Percentiles rank a stretch among this genome's conserved stretches.
These are phyloP conservation scores for Termitomyces sp. DNA, from an alignment of 768 basidiomycete genomes.

Conservation along the genomic window DNA sequence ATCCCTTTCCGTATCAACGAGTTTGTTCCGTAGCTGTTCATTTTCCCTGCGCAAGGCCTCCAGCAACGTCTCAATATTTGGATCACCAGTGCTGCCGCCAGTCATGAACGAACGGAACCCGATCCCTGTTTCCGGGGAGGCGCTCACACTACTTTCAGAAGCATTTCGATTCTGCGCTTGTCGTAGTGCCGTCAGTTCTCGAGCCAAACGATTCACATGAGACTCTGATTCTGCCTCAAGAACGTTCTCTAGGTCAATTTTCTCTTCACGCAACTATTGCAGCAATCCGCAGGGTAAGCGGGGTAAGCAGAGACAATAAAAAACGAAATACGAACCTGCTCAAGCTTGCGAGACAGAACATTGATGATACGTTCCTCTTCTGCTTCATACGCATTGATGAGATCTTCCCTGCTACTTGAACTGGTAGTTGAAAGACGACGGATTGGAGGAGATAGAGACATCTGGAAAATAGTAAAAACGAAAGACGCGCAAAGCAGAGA, in stretches of 20 bases:
- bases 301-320: background rate
- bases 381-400: slow-evolving; percentile 87
- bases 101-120: slow-evolving; percentile 27
- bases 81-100: slow-evolving; percentile 27
- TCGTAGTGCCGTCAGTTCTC: slow-evolving; percentile 66
- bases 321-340: slow-evolving; percentile 52
- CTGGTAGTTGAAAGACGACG: slow-evolving; percentile 54
- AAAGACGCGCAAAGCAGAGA: background rate
- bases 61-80: slow-evolving; percentile 57
- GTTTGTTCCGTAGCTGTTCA: slow-evolving; percentile 60
- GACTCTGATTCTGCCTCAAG: slow-evolving; percentile 85
- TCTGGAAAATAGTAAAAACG: slow-evolving; percentile 8
- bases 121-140: slow-evolving; percentile 30
- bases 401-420: slow-evolving; percentile 59
- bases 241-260: slow-evolving; percentile 76
- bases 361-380: slow-evolving; percentile 90
- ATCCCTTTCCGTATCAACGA: slow-evolving; percentile 75
- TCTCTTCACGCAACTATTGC: slow-evolving; percentile 74
- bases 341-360: slow-evolving; percentile 75
- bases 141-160: slow-evolving; percentile 21
- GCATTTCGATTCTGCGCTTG: slow-evolving; percentile 45
- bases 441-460: slow-evolving; percentile 54
- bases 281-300: background rate
- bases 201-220: slow-evolving; percentile 72
- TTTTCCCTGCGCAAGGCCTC: slow-evolving; percentile 80